Conservation (phyloP, 2,329 filamentous ascomycete species). For the Trichoderma sp. region DNA sequence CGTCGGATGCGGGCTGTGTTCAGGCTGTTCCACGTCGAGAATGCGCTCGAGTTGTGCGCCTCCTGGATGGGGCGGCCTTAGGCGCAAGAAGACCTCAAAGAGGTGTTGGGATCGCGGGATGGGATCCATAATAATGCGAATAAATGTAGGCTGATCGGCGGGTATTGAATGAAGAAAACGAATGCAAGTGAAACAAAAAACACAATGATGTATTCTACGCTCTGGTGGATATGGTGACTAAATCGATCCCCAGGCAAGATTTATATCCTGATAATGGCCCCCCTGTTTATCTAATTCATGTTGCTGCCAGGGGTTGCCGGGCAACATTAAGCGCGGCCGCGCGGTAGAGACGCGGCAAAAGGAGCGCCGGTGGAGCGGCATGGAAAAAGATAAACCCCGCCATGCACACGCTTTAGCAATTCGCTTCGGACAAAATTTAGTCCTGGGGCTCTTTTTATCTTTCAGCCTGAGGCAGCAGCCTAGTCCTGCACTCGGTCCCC, state of each 20-base stretch:
- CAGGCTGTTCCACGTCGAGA: slow-evolving; percentile 71
- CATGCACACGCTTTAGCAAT: background rate
- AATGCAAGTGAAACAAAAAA: background rate
- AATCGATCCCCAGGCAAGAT: background rate
- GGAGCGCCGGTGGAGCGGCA: background rate
- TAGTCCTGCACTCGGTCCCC: background rate
- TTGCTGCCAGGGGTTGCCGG: slow-evolving; percentile 13
- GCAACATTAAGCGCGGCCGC: slow-evolving; percentile 22
- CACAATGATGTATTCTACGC: slow-evolving; percentile 21
- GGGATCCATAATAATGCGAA: slow-evolving; percentile 25
- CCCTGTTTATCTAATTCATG: slow-evolving; percentile 17
- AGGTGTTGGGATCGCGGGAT: slow-evolving; percentile 57
- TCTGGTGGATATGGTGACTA: slow-evolving; percentile 10
- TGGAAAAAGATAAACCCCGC: slow-evolving; percentile 8
- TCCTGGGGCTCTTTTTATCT: background rate
- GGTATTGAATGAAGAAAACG: background rate
- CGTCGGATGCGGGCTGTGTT: slow-evolving; percentile 54
- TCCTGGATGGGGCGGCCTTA: slow-evolving; percentile 67
- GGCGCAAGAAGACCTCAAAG: slow-evolving; percentile 88
- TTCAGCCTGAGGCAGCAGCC: background rate
- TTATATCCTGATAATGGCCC: slow-evolving; percentile 4
- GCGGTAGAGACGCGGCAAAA: background rate
- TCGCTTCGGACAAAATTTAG: background rate
- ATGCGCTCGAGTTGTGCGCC: slow-evolving; percentile 65
- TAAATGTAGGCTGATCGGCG: background rate